phyloP scores from a whole-genome alignment of 2,329 filamentous ascomycete genomes.

The Pezicula carpinea region DNA sequence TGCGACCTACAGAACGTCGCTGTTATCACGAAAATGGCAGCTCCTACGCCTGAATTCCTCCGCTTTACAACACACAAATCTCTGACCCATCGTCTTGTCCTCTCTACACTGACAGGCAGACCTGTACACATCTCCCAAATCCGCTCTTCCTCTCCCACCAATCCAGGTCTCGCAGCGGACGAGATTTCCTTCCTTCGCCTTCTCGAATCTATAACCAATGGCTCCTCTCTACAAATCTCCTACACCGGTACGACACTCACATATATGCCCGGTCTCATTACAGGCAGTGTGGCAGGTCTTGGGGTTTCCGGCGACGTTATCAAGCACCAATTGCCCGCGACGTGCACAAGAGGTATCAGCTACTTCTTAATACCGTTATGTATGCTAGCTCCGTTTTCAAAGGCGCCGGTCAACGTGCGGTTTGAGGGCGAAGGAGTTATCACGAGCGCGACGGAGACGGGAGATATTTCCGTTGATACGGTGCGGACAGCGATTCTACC shows the following conservation, averaged over 20 bases:
- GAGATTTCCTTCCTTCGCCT: slow-evolving; percentile 95
- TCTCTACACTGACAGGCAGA: slow-evolving; percentile 86
- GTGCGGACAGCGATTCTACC: slow-evolving; percentile 91
- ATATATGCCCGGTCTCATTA: slow-evolving; percentile 89
- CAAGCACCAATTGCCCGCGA: slow-evolving; percentile 72
- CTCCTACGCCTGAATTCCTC: slow-evolving; percentile 42
- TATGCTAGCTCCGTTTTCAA: slow-evolving; percentile 87
- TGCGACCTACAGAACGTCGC: no score
- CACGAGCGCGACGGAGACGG: slow-evolving; percentile 75
- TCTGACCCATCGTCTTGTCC: slow-evolving; percentile 77
- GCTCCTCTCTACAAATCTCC: slow-evolving; percentile 89
- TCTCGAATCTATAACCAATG: slow-evolving; percentile 92
- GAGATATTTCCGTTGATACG: slow-evolving; percentile 87
- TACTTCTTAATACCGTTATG: slow-evolving; percentile 91
- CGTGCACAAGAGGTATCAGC: slow-evolving; percentile 75
- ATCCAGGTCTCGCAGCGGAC: slow-evolving; percentile 83
- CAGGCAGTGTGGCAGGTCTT: slow-evolving; percentile 72
- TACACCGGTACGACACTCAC: slow-evolving; percentile 92
- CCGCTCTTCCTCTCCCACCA: slow-evolving; percentile 77
- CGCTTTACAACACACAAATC: slow-evolving; percentile 81
- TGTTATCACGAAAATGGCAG: slow-evolving; percentile 18
- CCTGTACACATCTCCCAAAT: slow-evolving; percentile 92
- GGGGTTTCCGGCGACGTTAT: slow-evolving; percentile 70
- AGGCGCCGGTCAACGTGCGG: slow-evolving; percentile 82
- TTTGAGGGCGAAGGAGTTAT: slow-evolving; percentile 91